Evolutionary conservation across 1,284 basidiomycete species (phyloP), one percentile per base, ranked within the genome.

Genomic region (Kalmanozyma brasiliensis): DNA sequence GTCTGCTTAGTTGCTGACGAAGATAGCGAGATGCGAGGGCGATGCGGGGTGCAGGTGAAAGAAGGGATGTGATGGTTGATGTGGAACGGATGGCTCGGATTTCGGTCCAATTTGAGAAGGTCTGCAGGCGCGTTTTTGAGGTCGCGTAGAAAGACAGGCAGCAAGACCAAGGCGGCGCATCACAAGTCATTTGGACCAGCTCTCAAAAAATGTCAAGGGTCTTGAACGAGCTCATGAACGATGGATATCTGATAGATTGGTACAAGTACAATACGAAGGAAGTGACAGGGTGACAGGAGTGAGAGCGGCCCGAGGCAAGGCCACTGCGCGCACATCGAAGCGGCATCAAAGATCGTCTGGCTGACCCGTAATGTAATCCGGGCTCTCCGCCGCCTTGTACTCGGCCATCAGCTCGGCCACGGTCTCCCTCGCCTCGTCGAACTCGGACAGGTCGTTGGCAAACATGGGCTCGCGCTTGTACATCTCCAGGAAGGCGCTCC

Each of bases 401-500:
- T 81, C 78, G 34, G 58, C 63, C 77, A 81, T 81, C 35, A 81
- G 65, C 49, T 80, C 78, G 2, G 71, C 67, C 0, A 81, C 73
- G 8, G 78, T 80, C 36, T 81, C 79, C 24, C 76, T 67, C 7
- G 79, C 76, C 46, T 81, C 78, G 53, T 81, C 78, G 61, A 76
- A 76, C 51, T 80, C 78, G 23, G 70, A 70, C 22, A 79, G 48
- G 37, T 80, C 79, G 48, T 75, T 75, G 34, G 70, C 69, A 41
- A 78, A 80, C 63, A 76, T 76, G 34, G 82, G 91, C 89, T 98
- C 94, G 80, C 94, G 94, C 85, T 95, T 96, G 85, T 98, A 99
- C 83, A 94, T 92, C 58, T 98, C 94, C 84, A 99, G 83, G 83
- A 97, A 98, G 2, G 95, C 96, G 79, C 96, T 97, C 44, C 93